phyloP scores from a whole-genome alignment of 139 green algal genomes.

The Coelastrella sp. region DNA sequence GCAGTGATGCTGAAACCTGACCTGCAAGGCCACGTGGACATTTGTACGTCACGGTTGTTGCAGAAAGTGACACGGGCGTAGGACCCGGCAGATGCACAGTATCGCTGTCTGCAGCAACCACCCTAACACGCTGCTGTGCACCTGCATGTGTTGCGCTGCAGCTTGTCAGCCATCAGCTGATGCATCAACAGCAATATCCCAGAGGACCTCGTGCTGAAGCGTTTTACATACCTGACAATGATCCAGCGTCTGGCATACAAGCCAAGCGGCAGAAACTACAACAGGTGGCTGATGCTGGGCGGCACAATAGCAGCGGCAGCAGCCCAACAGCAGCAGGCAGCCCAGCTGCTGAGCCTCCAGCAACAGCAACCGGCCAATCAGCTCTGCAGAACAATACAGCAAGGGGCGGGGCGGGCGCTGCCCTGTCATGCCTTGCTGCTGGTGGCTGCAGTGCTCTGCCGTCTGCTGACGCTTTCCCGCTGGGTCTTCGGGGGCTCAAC shows the following conservation, averaged over 20 bases:
- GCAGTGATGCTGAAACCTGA: too few relatives aligned
- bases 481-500: constrained; percentile 88
- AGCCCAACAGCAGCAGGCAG: not conserved
- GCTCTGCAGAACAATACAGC: too few relatives aligned
- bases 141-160: not conserved
- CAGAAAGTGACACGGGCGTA: too few relatives aligned
- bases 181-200: not conserved
- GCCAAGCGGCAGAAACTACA: constrained; percentile 31
- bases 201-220: not conserved
- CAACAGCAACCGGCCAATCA: not conserved
- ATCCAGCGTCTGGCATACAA: constrained; percentile 41
- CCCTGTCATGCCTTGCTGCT: not conserved
- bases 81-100: too few relatives aligned
- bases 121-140: not conserved
- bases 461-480: constrained; percentile 54
- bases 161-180: constrained; percentile 2
- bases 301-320: not conserved
- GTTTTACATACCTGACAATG: constrained; percentile 26
- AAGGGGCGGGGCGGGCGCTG: not conserved
- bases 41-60: too few relatives aligned
- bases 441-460: not conserved
- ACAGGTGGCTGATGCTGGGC: constrained; percentile 6
- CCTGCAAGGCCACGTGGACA: too few relatives aligned
- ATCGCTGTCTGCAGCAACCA: not conserved
- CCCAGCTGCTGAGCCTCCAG: not conserved